Base-by-base conservation (phyloP, 2,329 filamentous ascomycete species). In the Beauveria brongniartii region DNA sequence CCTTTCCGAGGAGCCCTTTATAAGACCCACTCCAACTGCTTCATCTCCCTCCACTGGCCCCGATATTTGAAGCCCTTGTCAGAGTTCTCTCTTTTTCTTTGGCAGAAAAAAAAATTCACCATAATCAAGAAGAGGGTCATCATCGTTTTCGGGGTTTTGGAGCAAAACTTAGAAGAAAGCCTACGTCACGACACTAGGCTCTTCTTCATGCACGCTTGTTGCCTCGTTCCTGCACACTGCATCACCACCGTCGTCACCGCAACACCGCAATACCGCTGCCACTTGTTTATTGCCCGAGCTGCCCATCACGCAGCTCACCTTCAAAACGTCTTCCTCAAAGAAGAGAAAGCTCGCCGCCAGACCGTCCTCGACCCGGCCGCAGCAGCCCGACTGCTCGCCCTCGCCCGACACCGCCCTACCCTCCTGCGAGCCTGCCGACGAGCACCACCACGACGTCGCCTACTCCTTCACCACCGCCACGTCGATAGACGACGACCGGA, bases 291-390 rank as follows among this genome's bases (percentile, higher is more conserved):
- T 62, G 66, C 70, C 69, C 74, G 82, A 85, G 82, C 82, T 85
- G 82, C 82, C 48, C 47, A 20, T 41, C 60, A 73, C 57, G 84
- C 84, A 86, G 85, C 85, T 87, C 85, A 76, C 59, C 73, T 79
- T 82, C 85, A 88, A 81, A 75, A 88, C 85, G 85, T 87, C 84
- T 84, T 87, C 83, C 78, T 80, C 77, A 81, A 88, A 87, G 84
- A 88, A 87, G 84, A 81, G 84, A 80, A 87, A 84, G 82, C 82
- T 87, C 69, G 78, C 77, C 70, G 78, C 77, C 62, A 64, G 75
- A 70, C 80, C 78, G 67, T 77, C 74, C 70, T 72, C 74, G 65
- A 72, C 74, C 67, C 71, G 73, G 70, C 34, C 34, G 34, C 34
- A 37, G 34, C 76, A 80, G 71, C 70, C 73, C 64, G 72, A 40